Conservation (phyloP, 2,329 filamentous ascomycete species). For the Neonectria coccinea region DNA sequence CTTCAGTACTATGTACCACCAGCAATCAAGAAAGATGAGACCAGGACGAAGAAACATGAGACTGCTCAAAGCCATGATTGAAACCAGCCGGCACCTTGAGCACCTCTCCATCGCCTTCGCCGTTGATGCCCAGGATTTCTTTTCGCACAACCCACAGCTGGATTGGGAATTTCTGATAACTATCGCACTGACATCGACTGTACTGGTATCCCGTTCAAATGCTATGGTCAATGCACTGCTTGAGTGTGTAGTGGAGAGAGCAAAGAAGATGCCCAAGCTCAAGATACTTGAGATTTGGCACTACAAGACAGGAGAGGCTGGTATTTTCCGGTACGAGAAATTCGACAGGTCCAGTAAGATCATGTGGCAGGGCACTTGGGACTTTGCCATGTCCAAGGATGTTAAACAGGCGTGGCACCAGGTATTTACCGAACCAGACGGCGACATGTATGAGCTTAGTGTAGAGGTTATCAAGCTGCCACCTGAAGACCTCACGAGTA, state of each 20-base stretch:
- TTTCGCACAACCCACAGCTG: no score
- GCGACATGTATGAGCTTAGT: neutral
- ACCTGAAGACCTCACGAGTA: neutral
- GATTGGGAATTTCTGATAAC: constrained; percentile 14
- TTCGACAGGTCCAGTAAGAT: constrained; percentile 6
- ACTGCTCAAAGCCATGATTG: no score
- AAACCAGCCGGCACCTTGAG: no score
- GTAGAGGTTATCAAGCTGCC: neutral
- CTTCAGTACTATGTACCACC: constrained; percentile 16
- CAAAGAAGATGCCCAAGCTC: constrained; percentile 23
- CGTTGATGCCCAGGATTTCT: no score
- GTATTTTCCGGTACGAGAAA: constrained; percentile 29
- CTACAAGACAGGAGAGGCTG: constrained; percentile 9
- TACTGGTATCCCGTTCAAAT: neutral
- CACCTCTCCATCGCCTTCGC: no score
- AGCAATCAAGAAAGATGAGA: neutral
- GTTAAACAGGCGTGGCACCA: constrained; percentile 23
- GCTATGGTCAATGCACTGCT: neutral
- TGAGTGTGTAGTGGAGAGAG: neutral
- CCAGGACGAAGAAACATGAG: no score
- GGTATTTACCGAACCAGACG: neutral
- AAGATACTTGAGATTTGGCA: constrained; percentile 27
- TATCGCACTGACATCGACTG: constrained; percentile 14
- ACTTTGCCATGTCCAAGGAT: constrained; percentile 10
- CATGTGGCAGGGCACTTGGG: constrained; percentile 26